Conservation (phyloP, 352 stramenopile genomes). For the Phytopythium delawarense region DNA sequence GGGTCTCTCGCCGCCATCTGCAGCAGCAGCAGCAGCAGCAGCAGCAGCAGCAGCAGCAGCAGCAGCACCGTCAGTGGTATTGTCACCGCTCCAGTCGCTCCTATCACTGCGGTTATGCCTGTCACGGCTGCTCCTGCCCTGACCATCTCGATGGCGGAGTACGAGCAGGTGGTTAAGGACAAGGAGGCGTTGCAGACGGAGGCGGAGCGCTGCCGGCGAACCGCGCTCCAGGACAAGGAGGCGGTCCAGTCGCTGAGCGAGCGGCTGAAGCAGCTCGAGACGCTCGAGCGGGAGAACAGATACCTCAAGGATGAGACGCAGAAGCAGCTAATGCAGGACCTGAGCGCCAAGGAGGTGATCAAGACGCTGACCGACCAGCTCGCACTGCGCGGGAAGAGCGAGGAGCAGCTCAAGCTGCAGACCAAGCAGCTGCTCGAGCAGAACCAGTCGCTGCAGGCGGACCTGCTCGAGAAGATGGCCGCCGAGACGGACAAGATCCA, state of each 20-base stretch:
- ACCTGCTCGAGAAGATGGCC: slow-evolving; percentile 65
- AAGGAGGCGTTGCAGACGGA: slow-evolving; percentile 23
- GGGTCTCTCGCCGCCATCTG: slow-evolving; percentile 3
- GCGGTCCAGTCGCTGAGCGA: slow-evolving; percentile 31
- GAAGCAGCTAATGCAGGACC: slow-evolving; percentile 53
- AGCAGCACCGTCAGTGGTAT: background rate
- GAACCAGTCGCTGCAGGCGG: slow-evolving; percentile 59
- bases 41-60: background rate
- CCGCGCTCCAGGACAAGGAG: slow-evolving; percentile 30
- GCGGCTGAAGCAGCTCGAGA: slow-evolving; percentile 35
- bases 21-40: background rate
- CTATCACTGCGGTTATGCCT: background rate
- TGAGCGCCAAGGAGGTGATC: slow-evolving; percentile 44
- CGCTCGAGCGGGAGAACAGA: slow-evolving; percentile 46
- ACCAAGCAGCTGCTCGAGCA: slow-evolving; percentile 67
- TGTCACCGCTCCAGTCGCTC: background rate
- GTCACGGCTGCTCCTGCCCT: background rate
- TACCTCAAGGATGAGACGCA: slow-evolving; percentile 58
- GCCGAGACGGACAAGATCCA: slow-evolving; percentile 62
- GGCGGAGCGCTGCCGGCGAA: slow-evolving; percentile 12
- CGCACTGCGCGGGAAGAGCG: slow-evolving; percentile 43
- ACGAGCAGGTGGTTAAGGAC: slow-evolving; percentile 38
- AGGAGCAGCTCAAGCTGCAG: slow-evolving; percentile 68
- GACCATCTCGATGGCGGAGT: slow-evolving; percentile 20
- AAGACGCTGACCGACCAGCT: slow-evolving; percentile 56